These are phyloP conservation scores for Monosporascus cannonballus DNA, from an alignment of 2,329 filamentous ascomycete genomes.

Conservation along the genomic window DNA sequence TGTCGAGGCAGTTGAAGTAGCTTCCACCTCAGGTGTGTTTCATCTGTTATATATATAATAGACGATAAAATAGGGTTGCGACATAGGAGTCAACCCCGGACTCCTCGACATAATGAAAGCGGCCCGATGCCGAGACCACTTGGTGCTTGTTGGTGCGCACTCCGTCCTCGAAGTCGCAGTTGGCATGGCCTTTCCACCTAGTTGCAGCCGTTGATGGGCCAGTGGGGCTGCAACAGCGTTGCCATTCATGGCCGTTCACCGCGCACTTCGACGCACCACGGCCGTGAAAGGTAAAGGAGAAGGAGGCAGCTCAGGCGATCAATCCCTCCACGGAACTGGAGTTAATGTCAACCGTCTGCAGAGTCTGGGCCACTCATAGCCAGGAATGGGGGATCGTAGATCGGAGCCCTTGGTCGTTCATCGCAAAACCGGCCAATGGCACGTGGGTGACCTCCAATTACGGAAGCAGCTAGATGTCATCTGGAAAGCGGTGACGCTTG, in stretches of 20 bases:
- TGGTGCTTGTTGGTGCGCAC: slow-evolving; percentile 17
- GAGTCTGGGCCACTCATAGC: not conserved
- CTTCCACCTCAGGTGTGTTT: slow-evolving; percentile 4
- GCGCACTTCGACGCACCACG: not conserved
- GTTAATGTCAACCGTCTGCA: not conserved
- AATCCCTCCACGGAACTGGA: not conserved
- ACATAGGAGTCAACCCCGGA: slow-evolving; percentile 3
- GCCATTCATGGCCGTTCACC: not conserved
- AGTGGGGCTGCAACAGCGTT: slow-evolving; percentile 1
- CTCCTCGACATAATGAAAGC: slow-evolving; percentile 10
- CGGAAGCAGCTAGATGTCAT: not conserved
- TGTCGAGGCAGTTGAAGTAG: slow-evolving; percentile 6
- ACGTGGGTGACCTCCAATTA: not conserved
- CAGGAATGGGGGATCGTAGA: not conserved
- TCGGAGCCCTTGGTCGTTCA: not conserved
- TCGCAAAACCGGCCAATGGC: not conserved
- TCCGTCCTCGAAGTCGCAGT: slow-evolving; percentile 11
- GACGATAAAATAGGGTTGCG: slow-evolving; percentile 5
- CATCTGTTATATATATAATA: slow-evolving; percentile 18
- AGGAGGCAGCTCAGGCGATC: not conserved
- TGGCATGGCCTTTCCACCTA: slow-evolving; percentile 7
- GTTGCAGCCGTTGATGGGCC: slow-evolving; percentile 9
- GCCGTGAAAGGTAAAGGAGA: not conserved
- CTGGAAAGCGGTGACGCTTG: slow-evolving; percentile 6
- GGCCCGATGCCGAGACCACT: slow-evolving; percentile 18